These are phyloP conservation scores for Vitis hybrid DNA, from an alignment of 177 flowering plant species.

Conservation along the genomic window DNA sequence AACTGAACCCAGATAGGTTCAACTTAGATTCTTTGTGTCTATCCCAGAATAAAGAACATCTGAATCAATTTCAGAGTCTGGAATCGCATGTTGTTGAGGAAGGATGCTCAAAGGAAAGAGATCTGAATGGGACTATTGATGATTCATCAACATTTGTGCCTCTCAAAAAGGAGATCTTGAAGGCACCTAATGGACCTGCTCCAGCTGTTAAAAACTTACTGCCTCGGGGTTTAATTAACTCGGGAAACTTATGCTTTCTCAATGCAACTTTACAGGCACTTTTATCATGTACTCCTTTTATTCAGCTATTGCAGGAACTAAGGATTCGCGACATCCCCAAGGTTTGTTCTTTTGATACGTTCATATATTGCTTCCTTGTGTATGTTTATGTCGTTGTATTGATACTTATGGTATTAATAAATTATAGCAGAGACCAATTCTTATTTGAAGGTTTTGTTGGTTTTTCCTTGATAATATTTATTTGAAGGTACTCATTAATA, in stretches of 20 bases:
- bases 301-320: constrained; percentile 70
- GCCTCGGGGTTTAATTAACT: constrained; percentile 86
- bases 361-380: not conserved
- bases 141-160: constrained; percentile 12
- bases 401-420: not conserved
- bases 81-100: constrained; percentile 21
- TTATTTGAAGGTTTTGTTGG: not conserved
- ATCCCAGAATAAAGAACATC: constrained; percentile 24
- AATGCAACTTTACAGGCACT: constrained; percentile 96
- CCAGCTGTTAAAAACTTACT: constrained; percentile 29
- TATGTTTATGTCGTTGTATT: constrained; percentile 1
- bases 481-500: not conserved
- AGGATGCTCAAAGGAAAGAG: constrained; percentile 21
- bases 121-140: constrained; percentile 19
- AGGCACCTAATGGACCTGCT: constrained; percentile 24
- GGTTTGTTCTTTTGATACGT: constrained; percentile 37
- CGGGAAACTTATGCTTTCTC: constrained; percentile 92
- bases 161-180: constrained; percentile 24
- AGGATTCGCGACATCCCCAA: constrained; percentile 56
- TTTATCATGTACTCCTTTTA: constrained; percentile 84
- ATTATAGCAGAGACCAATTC: not conserved
- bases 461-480: not conserved
- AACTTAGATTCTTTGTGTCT: constrained; percentile 15
- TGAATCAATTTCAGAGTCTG: constrained; percentile 20
- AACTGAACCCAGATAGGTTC: constrained; percentile 14